A percentile compares a stretch with the other conserved stretches of the same genome.
These are phyloP conservation scores for Coemansia sp. DNA, from an alignment of 192 early-diverging fungal species.

Conservation along the genomic window DNA sequence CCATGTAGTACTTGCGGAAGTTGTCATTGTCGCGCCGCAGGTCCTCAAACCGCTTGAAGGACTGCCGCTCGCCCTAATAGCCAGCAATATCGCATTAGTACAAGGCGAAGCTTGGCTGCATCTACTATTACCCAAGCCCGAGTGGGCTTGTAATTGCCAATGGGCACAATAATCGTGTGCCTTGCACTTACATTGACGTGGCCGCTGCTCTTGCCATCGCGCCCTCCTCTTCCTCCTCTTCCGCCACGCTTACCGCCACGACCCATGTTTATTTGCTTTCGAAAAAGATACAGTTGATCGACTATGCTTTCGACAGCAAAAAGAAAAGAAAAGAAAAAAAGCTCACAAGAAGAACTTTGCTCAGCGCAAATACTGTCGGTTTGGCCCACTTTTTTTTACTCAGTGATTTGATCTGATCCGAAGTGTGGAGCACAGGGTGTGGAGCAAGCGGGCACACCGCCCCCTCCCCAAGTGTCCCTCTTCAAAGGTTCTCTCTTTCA, in stretches of 20 bases:
- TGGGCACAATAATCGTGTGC: not conserved
- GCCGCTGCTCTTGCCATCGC: constrained; percentile 6
- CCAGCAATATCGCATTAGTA: not conserved
- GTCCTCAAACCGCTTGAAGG: constrained; percentile 46
- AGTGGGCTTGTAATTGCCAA: not conserved
- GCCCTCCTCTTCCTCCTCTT: constrained; percentile 18
- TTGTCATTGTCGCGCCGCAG: constrained; percentile 50
- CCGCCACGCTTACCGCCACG: constrained; percentile 14
- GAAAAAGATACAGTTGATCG: not conserved
- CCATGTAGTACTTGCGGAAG: constrained; percentile 51
- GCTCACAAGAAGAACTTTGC: too few relatives aligned
- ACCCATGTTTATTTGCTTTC: constrained; percentile 12
- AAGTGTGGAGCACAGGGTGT: not conserved
- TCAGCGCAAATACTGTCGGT: not conserved
- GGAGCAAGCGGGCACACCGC: too few relatives aligned
- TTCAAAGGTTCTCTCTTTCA: not conserved
- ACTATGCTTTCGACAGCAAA: not conserved
- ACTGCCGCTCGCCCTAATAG: constrained; percentile 40
- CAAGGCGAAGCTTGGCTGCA: not conserved
- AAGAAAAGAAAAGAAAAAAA: not conserved
- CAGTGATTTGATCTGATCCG: constrained; percentile 4
- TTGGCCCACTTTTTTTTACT: not conserved
- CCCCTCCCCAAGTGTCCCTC: not conserved
- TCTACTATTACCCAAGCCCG: not conserved
- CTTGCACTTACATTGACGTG: constrained; percentile 33